Evolutionary conservation across 2,329 filamentous ascomycete genomes (phyloP).

Genomic region (Colletotrichum sp.): DNA sequence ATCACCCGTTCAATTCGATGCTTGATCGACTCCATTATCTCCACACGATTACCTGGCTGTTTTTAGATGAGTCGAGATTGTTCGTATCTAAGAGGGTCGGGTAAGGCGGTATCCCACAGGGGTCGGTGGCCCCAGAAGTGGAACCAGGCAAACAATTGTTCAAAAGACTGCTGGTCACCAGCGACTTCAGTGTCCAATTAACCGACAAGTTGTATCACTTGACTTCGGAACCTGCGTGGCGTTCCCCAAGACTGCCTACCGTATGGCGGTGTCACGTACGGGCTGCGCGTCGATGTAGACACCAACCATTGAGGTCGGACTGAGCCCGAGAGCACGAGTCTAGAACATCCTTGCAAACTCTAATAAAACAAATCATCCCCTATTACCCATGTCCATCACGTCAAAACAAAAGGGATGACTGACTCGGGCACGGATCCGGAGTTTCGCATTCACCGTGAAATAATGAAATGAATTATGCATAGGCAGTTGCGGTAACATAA

Average conservation of each 20-base stretch:
- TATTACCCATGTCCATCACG: background rate
- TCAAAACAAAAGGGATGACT: background rate
- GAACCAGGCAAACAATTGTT: background rate
- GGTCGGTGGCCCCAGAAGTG: background rate
- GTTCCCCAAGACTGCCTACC: background rate
- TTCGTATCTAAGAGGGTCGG: background rate
- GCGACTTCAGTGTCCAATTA: background rate
- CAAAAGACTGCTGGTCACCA: background rate
- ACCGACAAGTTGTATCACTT: fast-evolving
- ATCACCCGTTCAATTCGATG: background rate
- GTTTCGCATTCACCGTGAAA: background rate
- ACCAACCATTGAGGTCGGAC: background rate
- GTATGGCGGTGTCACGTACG: background rate
- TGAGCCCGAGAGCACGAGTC: background rate
- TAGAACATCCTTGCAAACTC: background rate
- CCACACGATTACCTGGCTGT: background rate
- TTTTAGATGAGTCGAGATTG: background rate
- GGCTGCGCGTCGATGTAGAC: background rate
- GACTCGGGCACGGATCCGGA: background rate
- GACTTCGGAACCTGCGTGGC: background rate
- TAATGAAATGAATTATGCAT: background rate
- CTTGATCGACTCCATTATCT: background rate
- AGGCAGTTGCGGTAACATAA: background rate
- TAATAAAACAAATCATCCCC: background rate
- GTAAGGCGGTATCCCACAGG: background rate